Evolutionary conservation across 2,329 filamentous ascomycete genomes (phyloP), one percentile per base, ranked within the genome.

Genomic region (Sclerotinia spermophila): DNA sequence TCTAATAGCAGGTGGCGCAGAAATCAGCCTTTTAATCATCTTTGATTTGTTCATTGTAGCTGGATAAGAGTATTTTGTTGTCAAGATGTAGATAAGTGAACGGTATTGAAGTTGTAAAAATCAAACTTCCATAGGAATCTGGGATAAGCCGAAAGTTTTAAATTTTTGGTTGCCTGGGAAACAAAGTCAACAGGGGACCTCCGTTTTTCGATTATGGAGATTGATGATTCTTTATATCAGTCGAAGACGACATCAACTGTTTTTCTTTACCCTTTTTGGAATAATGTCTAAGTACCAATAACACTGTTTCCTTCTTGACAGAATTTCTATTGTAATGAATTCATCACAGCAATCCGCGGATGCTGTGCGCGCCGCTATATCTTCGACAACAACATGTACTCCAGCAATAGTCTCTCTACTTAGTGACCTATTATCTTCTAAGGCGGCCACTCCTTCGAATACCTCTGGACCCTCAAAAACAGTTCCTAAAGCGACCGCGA

Each of bases 361-460:
- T 71, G 81, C 80, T 70, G 81, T 86, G 77, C 85, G 83, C 77
- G 78, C 77, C 74, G 82, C 84, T 67, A 80, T 86, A 53, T 77
- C 79, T 65, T 83, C 83, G 30, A 81, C 81, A 74, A 78, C 83
- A 67, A 84, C 84, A 75, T 87, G 85, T 75, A 82, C 84, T 42
- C 79, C 82, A 21, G 76, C 81, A 17, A 86, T 83, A 2, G 80
- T 82, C 7, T 77, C 80, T 61, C 77, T 81, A 33, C 81, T 87
- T 68, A 84, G 82, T 73, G 80, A 81, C 19, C 76, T 87, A 24
- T 79, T 87, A 19, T 75, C 81, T 24, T 79, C 82, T 38, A 81
- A 81, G 67, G 73, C 72, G 62, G 72, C 80, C 65, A 73, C 72
- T 53, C 71, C 69, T 69, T 60, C 69, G 68, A 70, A 58, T 30